Percentiles rank a stretch among this genome's conserved stretches.
Conservation (phyloP, 495 filamentous ascomycete species). For the Daldinia decipiens region DNA sequence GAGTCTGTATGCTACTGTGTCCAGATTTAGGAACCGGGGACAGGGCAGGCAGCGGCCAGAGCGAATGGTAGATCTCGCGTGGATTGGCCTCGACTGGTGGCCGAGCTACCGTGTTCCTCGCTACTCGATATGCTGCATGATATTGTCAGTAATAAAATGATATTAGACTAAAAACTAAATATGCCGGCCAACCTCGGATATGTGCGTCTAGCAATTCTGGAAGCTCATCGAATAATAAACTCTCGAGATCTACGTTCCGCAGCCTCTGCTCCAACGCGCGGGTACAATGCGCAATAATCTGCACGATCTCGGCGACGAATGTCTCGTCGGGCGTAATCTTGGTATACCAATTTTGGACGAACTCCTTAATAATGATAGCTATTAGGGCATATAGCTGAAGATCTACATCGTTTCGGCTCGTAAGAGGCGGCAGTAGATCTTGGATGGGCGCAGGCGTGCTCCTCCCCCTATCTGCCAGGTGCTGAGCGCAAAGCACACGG, state of each 20-base stretch:
- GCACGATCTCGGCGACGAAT: slow-evolving; percentile 86
- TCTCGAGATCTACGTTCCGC: slow-evolving; percentile 81
- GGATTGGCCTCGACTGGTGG: slow-evolving; percentile 67
- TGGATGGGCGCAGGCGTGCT: slow-evolving; percentile 64
- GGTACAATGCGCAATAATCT: slow-evolving; percentile 90
- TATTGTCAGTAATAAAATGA: slow-evolving; percentile 24
- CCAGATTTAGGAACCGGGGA: slow-evolving; percentile 75
- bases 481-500: slow-evolving; percentile 60
- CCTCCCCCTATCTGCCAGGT: slow-evolving; percentile 58
- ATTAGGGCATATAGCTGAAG: slow-evolving; percentile 91
- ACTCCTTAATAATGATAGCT: slow-evolving; percentile 86
- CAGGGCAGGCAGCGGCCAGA: slow-evolving; percentile 81
- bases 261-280: slow-evolving; percentile 85
- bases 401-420: slow-evolving; percentile 91
- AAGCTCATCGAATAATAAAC: slow-evolving; percentile 87
- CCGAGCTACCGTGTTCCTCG: slow-evolving; percentile 62
- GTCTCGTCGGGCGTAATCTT: slow-evolving; percentile 89
- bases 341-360: slow-evolving; percentile 90
- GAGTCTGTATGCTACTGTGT: slow-evolving; percentile 62
- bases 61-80: slow-evolving; percentile 80
- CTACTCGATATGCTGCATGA: slow-evolving; percentile 63
- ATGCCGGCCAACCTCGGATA: slow-evolving; percentile 71
- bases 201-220: slow-evolving; percentile 84
- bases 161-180: slow-evolving; percentile 14
- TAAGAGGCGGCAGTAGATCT: slow-evolving; percentile 87